A percentile compares a stretch with the other conserved stretches of the same genome.
phyloP scores from a whole-genome alignment of 306 rosid genomes.

The Citrullus colocynthis region DNA sequence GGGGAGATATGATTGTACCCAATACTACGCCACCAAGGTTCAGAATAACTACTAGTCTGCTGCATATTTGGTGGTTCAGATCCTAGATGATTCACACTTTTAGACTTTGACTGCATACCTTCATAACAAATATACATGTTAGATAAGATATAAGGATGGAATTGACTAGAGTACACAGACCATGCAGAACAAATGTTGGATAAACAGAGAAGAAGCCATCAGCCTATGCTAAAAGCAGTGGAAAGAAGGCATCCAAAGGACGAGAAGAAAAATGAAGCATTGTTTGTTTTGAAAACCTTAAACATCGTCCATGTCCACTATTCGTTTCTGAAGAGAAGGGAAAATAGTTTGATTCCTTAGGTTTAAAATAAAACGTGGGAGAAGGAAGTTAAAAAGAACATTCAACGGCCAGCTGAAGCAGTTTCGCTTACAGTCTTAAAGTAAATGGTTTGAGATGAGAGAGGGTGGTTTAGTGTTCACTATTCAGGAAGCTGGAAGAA shows the following conservation, averaged over 20 bases:
- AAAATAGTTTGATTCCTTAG: neutral
- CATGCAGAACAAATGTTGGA: neutral
- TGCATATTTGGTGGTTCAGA: conserved; percentile 46
- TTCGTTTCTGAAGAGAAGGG: neutral
- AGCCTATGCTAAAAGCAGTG: neutral
- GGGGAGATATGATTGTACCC: conserved; percentile 47
- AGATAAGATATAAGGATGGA: neutral
- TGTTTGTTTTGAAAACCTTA: neutral
- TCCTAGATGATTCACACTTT: conserved; percentile 30
- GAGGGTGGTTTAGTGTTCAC: neutral
- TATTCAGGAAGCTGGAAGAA: neutral
- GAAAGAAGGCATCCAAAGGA: neutral
- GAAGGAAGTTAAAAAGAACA: neutral
- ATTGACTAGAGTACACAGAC: neutral
- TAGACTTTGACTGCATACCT: conserved; percentile 72
- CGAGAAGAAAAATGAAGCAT: neutral
- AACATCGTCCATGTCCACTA: neutral
- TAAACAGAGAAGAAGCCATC: neutral
- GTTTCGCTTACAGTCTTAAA: neutral
- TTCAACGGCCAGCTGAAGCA: neutral
- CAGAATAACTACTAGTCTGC: conserved; percentile 36
- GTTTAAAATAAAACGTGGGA: neutral
- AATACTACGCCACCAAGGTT: conserved; percentile 85
- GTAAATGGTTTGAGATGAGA: neutral
- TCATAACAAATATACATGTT: conserved; percentile 3